phyloP scores from a whole-genome alignment of 2,329 filamentous ascomycete genomes.

The Nakataea oryzae region DNA sequence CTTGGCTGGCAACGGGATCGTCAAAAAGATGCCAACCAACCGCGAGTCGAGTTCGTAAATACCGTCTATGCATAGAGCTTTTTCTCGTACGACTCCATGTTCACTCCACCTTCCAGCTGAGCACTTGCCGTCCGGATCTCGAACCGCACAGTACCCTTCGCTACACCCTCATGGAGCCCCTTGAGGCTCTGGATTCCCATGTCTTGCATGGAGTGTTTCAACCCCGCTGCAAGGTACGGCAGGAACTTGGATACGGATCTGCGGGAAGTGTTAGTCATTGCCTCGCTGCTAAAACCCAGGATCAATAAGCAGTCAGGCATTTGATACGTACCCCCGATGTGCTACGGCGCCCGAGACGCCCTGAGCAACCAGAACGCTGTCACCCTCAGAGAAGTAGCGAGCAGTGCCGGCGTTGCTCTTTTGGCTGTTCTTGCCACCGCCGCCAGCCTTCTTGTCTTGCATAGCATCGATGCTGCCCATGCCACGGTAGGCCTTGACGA shows the following conservation, averaged over 20 bases:
- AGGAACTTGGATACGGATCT: constrained; percentile 88
- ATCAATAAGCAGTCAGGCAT: constrained; percentile 2
- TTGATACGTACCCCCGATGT: constrained; percentile 51
- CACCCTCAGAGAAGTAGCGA: constrained; percentile 95
- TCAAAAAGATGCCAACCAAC: not conserved
- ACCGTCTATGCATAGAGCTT: constrained; percentile 75
- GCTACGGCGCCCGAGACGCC: constrained; percentile 84
- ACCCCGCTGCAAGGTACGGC: constrained; percentile 86
- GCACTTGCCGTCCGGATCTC: constrained; percentile 91
- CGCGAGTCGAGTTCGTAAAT: not conserved
- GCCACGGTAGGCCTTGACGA: constrained; percentile 97
- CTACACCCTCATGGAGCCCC: constrained; percentile 66
- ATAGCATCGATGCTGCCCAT: constrained; percentile 99
- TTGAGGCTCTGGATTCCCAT: constrained; percentile 75
- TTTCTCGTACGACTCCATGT: constrained; percentile 99
- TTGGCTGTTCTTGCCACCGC: constrained; percentile 59
- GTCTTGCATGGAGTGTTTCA: constrained; percentile 97
- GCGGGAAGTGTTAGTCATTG: not conserved
- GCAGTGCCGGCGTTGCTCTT: constrained; percentile 91
- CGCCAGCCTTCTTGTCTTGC: constrained; percentile 95
- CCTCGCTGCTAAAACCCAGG: constrained; percentile 16
- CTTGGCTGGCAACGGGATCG: not conserved
- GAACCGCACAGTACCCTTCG: constrained; percentile 70
- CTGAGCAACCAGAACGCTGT: constrained; percentile 89
- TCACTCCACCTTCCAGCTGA: constrained; percentile 92